Percentiles rank a stretch among this genome's conserved stretches.
phyloP scores from a whole-genome alignment of 2,329 filamentous ascomycete genomes.

The Penicillium polonicum region DNA sequence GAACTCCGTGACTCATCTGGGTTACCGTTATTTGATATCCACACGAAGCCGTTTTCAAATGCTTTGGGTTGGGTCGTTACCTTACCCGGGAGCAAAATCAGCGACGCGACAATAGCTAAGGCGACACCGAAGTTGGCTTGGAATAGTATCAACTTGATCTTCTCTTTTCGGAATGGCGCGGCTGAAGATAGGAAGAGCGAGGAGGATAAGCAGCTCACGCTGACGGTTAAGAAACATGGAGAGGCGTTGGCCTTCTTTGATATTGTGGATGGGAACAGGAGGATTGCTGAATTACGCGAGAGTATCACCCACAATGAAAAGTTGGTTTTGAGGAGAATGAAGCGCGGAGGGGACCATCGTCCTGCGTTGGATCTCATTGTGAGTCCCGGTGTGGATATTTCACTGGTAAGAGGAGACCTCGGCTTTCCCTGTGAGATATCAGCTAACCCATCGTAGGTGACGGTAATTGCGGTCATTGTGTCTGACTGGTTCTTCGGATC shows the following conservation, averaged over 20 bases:
- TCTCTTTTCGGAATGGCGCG: slow-evolving; percentile 18
- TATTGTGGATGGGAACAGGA: slow-evolving; percentile 24
- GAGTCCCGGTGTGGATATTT: slow-evolving; percentile 23
- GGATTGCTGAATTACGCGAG: slow-evolving; percentile 22
- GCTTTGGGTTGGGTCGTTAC: slow-evolving; percentile 38
- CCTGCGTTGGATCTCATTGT: slow-evolving; percentile 26
- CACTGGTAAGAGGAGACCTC: slow-evolving; percentile 17
- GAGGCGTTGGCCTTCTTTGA: slow-evolving; percentile 18
- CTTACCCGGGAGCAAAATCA: slow-evolving; percentile 13
- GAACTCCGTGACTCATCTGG: slow-evolving; percentile 22
- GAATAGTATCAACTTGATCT: slow-evolving; percentile 11
- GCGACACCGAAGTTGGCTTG: slow-evolving; percentile 10
- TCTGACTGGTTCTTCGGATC: no score
- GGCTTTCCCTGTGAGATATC: not conserved
- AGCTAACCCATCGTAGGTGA: not conserved
- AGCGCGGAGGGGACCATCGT: slow-evolving; percentile 11
- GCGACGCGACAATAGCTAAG: slow-evolving; percentile 8
- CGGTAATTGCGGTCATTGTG: not conserved
- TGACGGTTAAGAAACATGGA: slow-evolving; percentile 15
- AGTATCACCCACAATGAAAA: slow-evolving; percentile 22
- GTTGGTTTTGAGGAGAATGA: slow-evolving; percentile 13
- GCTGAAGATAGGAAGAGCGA: slow-evolving; percentile 10
- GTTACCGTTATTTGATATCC: slow-evolving; percentile 21
- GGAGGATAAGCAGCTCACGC: slow-evolving; percentile 13
- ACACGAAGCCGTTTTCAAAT: slow-evolving; percentile 7